phyloP scores from a whole-genome alignment of 495 filamentous ascomycete genomes.

The Niebla homalea region DNA sequence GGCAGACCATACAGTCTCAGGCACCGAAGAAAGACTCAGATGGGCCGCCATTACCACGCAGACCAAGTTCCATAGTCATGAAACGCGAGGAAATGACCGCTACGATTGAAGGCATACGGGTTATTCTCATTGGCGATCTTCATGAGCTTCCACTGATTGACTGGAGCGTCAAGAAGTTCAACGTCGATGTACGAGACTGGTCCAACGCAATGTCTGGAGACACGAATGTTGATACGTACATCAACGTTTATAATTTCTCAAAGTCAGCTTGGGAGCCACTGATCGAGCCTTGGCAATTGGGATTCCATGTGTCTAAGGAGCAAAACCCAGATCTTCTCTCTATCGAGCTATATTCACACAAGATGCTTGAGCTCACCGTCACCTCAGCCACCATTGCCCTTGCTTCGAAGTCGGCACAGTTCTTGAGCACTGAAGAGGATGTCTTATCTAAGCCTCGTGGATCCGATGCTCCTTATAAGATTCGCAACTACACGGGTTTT shows the following conservation, averaged over 20 bases:
- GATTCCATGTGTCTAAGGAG: slow-evolving; percentile 76
- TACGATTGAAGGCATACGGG: slow-evolving; percentile 71
- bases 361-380: slow-evolving; percentile 78
- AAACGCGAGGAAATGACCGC: slow-evolving; percentile 76
- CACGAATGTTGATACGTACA: slow-evolving; percentile 77
- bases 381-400: slow-evolving; percentile 91
- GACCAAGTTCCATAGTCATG: slow-evolving; percentile 39
- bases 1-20: slow-evolving; percentile 30
- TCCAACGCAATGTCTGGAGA: slow-evolving; percentile 76
- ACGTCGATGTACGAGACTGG: slow-evolving; percentile 75
- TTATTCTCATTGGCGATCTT: slow-evolving; percentile 87
- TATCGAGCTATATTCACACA: slow-evolving; percentile 75
- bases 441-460: slow-evolving; percentile 88
- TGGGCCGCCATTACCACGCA: slow-evolving; percentile 7
- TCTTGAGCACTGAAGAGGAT: slow-evolving; percentile 80
- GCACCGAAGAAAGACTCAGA: slow-evolving; percentile 20
- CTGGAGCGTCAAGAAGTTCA: slow-evolving; percentile 85
- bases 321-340: slow-evolving; percentile 61
- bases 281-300: slow-evolving; percentile 90
- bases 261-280: slow-evolving; percentile 97
- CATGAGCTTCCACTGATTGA: slow-evolving; percentile 92
- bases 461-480: slow-evolving; percentile 79
- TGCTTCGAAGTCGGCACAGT: slow-evolving; percentile 81
- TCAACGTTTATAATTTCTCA: slow-evolving; percentile 97
- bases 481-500: slow-evolving; percentile 92